Evolutionary conservation across 2,329 filamentous ascomycete species (phyloP).

Genomic region (Stenocarpella maydis): DNA sequence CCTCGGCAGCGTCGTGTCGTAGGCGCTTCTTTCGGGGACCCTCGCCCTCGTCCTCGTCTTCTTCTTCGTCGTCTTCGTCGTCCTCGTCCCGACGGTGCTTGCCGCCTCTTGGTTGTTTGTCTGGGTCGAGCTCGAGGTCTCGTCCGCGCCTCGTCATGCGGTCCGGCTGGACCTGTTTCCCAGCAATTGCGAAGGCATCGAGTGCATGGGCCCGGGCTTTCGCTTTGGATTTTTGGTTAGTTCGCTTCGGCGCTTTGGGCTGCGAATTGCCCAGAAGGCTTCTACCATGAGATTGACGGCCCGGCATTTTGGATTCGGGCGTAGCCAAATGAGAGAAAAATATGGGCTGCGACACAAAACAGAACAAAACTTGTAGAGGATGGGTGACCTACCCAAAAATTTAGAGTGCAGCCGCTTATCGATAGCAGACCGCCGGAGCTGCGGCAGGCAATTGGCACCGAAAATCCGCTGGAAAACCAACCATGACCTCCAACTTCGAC

Average conservation of each 20-base stretch:
- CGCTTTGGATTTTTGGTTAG: conserved; percentile 53
- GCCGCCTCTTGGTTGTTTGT: conserved; percentile 42
- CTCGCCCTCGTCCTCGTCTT: conserved; percentile 72
- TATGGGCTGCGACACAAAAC: background rate
- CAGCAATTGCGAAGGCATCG: conserved; percentile 66
- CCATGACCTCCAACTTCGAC: background rate
- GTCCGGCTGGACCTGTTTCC: conserved; percentile 55
- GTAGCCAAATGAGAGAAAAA: background rate
- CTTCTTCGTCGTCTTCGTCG: conserved; percentile 61
- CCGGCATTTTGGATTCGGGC: conserved; percentile 54
- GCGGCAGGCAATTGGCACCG: conserved; percentile 29
- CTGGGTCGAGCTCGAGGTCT: conserved; percentile 60
- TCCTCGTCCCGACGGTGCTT: conserved; percentile 56
- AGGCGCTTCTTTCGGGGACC: conserved; percentile 54
- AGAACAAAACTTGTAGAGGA: background rate
- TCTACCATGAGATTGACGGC: conserved; percentile 66
- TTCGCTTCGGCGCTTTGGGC: conserved; percentile 42
- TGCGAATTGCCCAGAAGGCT: conserved; percentile 50
- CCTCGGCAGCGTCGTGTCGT: conserved; percentile 49
- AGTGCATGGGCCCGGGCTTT: conserved; percentile 59
- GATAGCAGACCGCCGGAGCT: background rate
- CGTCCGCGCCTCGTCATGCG: conserved; percentile 51
- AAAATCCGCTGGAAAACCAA: conserved; percentile 23
- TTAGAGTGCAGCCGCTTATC: conserved; percentile 32
- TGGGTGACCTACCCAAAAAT: conserved; percentile 21